Evolutionary conservation across 2,329 filamentous ascomycete species (phyloP).

Genomic region (Hypoxylon sp.): DNA sequence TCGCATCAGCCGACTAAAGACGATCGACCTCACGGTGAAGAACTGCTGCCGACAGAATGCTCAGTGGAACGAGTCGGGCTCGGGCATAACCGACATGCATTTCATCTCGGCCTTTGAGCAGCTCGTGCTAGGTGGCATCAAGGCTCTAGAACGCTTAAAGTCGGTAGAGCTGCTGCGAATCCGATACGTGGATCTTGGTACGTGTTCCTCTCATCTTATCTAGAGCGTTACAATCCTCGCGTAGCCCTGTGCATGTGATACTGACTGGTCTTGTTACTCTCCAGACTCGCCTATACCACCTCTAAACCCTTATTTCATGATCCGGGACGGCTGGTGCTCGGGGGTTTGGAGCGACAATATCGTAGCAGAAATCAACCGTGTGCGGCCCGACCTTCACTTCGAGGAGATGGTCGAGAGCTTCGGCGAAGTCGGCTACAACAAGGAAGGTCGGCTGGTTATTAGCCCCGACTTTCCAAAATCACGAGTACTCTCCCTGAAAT

Average conservation of each 20-base stretch:
- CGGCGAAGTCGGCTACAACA: conserved; percentile 64
- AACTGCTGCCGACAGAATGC: conserved; percentile 70
- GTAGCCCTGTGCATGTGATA: not conserved
- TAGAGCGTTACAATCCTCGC: too few relatives aligned
- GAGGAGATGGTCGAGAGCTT: conserved; percentile 70
- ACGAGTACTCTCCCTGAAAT: conserved; percentile 62
- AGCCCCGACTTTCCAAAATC: conserved; percentile 62
- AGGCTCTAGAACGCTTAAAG: conserved; percentile 65
- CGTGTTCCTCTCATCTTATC: conserved; percentile 34
- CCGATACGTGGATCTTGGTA: conserved; percentile 76
- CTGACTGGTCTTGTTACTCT: conserved; percentile 21
- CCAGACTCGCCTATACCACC: conserved; percentile 73
- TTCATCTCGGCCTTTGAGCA: conserved; percentile 77
- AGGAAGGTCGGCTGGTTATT: conserved; percentile 66
- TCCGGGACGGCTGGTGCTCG: conserved; percentile 66
- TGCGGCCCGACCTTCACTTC: conserved; percentile 66
- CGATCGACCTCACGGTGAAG: conserved; percentile 76
- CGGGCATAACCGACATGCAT: conserved; percentile 74
- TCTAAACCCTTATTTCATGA: conserved; percentile 75
- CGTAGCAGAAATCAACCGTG: conserved; percentile 64
- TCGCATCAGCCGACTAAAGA: conserved; percentile 63
- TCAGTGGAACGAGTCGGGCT: conserved; percentile 68
- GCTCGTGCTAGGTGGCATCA: conserved; percentile 69
- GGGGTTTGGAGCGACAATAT: conserved; percentile 78
- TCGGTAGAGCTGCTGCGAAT: conserved; percentile 72